Percentiles rank a stretch among this genome's conserved stretches.
Evolutionary conservation across 2,329 filamentous ascomycete genomes (phyloP).

Genomic region (Phoma sp.): DNA sequence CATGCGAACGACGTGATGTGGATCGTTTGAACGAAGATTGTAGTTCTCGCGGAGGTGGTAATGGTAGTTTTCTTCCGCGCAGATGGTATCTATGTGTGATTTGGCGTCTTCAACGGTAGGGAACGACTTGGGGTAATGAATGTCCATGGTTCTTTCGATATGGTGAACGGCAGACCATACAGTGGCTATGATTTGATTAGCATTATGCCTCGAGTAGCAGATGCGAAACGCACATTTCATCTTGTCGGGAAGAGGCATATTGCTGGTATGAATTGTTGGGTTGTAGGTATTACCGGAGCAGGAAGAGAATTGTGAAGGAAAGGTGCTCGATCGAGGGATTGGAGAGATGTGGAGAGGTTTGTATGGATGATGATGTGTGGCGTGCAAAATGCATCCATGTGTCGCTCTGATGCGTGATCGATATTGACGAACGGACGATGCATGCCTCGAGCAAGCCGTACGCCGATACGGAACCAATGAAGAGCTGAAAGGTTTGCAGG

Average conservation of each 20-base stretch:
- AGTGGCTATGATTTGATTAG: background rate
- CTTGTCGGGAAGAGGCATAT: background rate
- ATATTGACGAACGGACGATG: background rate
- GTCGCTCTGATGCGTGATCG: background rate
- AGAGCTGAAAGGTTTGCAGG: background rate
- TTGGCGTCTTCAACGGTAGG: conserved; percentile 14
- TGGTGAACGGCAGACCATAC: background rate
- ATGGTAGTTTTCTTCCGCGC: background rate
- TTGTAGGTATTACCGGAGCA: background rate
- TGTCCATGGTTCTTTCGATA: background rate
- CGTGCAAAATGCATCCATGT: background rate
- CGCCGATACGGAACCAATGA: background rate
- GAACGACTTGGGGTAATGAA: conserved; percentile 13
- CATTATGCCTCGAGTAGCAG: background rate
- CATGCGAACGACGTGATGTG: background rate
- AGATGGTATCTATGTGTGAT: background rate
- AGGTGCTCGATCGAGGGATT: background rate
- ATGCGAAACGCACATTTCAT: background rate
- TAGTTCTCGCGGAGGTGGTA: background rate
- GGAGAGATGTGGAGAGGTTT: background rate
- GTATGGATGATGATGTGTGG: background rate
- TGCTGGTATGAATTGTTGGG: background rate
- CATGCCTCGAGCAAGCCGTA: background rate
- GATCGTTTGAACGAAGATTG: background rate
- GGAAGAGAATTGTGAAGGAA: background rate